Evolutionary conservation across 2,329 filamentous ascomycete genomes (phyloP).

Genomic region (Neurospora crassa): DNA sequence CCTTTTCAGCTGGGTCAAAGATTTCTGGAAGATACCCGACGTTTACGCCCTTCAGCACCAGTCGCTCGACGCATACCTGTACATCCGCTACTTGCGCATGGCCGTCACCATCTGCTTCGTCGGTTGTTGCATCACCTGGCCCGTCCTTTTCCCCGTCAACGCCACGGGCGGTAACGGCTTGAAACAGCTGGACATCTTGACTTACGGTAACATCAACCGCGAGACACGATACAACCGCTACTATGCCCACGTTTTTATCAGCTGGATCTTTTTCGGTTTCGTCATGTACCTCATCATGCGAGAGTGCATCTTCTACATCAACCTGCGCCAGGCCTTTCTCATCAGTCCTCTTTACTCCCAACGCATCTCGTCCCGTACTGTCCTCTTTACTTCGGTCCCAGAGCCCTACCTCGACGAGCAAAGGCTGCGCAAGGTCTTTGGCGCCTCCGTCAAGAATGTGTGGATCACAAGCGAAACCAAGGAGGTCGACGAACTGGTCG

Average conservation of each 20-base stretch:
- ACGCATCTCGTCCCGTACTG: slow-evolving; percentile 80
- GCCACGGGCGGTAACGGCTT: slow-evolving; percentile 63
- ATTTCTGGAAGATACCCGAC: slow-evolving; percentile 62
- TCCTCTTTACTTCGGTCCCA: slow-evolving; percentile 82
- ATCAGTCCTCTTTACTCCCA: slow-evolving; percentile 75
- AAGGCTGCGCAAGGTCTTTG: slow-evolving; percentile 73
- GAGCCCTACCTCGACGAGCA: slow-evolving; percentile 65
- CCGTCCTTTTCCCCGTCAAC: slow-evolving; percentile 78
- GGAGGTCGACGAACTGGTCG: slow-evolving; percentile 69
- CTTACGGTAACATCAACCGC: slow-evolving; percentile 65
- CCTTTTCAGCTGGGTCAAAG: slow-evolving; percentile 56
- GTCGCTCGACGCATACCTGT: slow-evolving; percentile 85
- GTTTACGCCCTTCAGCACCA: slow-evolving; percentile 80
- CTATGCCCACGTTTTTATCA: slow-evolving; percentile 73
- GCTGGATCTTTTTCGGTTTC: slow-evolving; percentile 79
- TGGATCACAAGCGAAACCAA: slow-evolving; percentile 76
- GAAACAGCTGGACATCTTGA: slow-evolving; percentile 64
- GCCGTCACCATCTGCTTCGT: slow-evolving; percentile 68
- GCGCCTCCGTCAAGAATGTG: slow-evolving; percentile 67
- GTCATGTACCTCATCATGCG: slow-evolving; percentile 81
- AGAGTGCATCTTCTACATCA: slow-evolving; percentile 86
- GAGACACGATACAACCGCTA: slow-evolving; percentile 47
- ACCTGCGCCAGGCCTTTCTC: slow-evolving; percentile 84
- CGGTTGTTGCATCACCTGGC: slow-evolving; percentile 77
- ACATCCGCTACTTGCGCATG: slow-evolving; percentile 79